Evolutionary conservation across 192 early-diverging fungal genomes (phyloP).

Genomic region (Thamnidium elegans): DNA sequence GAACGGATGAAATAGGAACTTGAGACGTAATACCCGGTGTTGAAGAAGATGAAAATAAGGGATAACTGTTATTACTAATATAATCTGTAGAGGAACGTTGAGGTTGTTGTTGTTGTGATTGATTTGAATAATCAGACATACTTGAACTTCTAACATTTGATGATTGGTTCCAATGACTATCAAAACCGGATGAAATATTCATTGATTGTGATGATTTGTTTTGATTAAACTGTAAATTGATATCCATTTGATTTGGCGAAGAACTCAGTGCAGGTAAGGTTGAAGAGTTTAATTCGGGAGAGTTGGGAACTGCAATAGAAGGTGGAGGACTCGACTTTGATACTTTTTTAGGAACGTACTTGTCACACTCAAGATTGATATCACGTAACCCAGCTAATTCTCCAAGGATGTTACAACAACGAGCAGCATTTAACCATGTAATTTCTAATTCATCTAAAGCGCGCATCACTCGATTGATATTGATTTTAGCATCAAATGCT

Average conservation of each 20-base stretch:
- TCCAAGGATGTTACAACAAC: conserved; percentile 32
- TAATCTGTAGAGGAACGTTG: background rate
- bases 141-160: background rate
- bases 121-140: background rate
- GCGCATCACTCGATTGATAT: conserved; percentile 35
- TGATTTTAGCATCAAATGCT: conserved; percentile 33
- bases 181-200: too few species aligned
- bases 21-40: background rate
- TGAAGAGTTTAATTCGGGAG: conserved; percentile 14
- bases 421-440: conserved; percentile 27
- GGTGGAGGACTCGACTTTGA: conserved; percentile 18
- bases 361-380: conserved; percentile 29
- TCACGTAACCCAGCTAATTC: conserved; percentile 28
- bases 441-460: conserved; percentile 29
- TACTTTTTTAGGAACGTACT: conserved; percentile 8
- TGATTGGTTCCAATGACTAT: too few species aligned
- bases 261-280: too few species aligned
- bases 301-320: conserved; percentile 33
- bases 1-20: conserved; percentile 12
- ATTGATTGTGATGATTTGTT: too few species aligned
- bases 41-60: too few species aligned
- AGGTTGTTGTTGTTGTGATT: background rate
- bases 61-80: background rate
- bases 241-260: too few species aligned
- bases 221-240: too few species aligned